Evolutionary conservation across 208 protist species (phyloP), one percentile per base, ranked within the genome.

Genomic region (Trypanosoma grayi): DNA sequence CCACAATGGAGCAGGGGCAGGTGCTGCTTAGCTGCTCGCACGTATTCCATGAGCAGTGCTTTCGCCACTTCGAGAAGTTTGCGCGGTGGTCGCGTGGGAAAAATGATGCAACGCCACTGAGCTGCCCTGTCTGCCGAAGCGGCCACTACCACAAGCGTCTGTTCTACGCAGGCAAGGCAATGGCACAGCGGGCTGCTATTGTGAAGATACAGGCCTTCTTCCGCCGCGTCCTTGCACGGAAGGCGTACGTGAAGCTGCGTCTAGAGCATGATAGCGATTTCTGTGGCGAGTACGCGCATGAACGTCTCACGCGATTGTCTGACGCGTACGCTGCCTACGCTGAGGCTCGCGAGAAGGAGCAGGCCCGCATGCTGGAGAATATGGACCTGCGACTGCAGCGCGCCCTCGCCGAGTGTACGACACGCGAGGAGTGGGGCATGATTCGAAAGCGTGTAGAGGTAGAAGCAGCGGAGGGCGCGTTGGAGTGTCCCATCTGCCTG

Each of bases 11-110:
- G 25, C 77, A 92, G 51, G 81, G 73, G 0, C 84, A 93, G 66
- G 72, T 95, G 22, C 78, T 95, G 33, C 65, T 95, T 0, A 93
- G 82, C 57, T 95, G 90, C 62, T 87, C 77, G 1, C 89, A 95
- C 66, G 82, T 95, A 14, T 95, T 93, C 39, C 89, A 95, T 62
- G 66, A 86, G 45, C 63, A 76, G 39, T 95, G 89, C 71, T 92
- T 95, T 66, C 62, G 53, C n/a, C 75, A 83, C 11, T 92, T 95
- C 61, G 89, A 95, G 71, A 75, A 75, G 16, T 81, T 89, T 56
- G 73, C 73, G n/a, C 69, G 85, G 4, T 55, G 81, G 14, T 75
- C 55, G 11, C 79, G 87, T 36, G 73, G 58, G 4, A 50, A 43
- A 20, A 11, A 28, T 16, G 53, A 70, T 48, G 56, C 52, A 0